A percentile compares a stretch with the other conserved stretches of the same genome.
Evolutionary conservation across 495 filamentous ascomycete genomes (phyloP).

Genomic region (Amniculicola lignicola): DNA sequence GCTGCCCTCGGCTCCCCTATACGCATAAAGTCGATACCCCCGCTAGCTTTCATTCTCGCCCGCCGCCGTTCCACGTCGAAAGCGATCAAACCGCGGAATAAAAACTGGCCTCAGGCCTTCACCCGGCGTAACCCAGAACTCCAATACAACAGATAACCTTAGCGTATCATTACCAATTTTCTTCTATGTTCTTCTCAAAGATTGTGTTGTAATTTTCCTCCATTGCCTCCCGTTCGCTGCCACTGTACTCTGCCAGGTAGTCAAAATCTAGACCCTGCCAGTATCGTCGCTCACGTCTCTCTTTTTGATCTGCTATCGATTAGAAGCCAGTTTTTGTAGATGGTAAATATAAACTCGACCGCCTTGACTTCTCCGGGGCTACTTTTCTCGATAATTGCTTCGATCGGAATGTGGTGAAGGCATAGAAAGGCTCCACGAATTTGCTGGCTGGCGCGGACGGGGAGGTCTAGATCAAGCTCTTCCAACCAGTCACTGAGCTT

Average conservation of each 20-base stretch:
- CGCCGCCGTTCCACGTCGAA: neutral
- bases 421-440: no score
- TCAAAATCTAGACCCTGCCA: neutral
- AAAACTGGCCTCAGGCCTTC: constrained; percentile 12
- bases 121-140: neutral
- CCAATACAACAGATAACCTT: no score
- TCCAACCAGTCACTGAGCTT: no score
- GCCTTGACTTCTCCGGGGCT: neutral
- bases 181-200: constrained; percentile 1
- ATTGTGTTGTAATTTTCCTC: neutral
- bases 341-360: neutral
- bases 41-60: constrained; percentile 5
- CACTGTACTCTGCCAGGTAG: constrained; percentile 3
- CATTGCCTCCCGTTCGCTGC: constrained; percentile 2
- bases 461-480: no score
- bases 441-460: no score
- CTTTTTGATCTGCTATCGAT: neutral
- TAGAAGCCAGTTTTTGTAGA: neutral
- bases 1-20: neutral
- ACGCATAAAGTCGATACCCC: constrained; percentile 1
- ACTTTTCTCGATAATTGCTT: neutral
- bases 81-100: constrained; percentile 3
- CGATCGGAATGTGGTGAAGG: no score
- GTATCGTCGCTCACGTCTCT: neutral
- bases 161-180: constrained; percentile 1